These are phyloP conservation scores for Malus orientalis DNA, from an alignment of 306 rosid species.

Conservation along the genomic window DNA sequence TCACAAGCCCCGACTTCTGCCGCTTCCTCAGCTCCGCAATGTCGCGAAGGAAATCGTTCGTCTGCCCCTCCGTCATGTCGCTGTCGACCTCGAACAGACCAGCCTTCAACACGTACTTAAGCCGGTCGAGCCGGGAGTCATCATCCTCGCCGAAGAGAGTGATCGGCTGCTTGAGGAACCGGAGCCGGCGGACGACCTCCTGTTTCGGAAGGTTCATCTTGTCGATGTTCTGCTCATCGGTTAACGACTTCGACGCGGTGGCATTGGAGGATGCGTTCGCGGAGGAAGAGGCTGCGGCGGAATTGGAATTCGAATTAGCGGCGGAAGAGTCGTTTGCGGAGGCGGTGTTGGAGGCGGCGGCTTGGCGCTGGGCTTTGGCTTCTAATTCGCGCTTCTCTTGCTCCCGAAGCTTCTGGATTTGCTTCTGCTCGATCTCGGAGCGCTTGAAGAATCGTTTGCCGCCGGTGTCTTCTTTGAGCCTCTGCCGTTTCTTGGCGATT, in stretches of 20 bases:
- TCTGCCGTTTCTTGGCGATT: conserved; percentile 69
- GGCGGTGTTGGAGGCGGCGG: conserved; percentile 27
- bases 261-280: conserved; percentile 28
- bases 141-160: conserved; percentile 95
- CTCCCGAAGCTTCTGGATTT: conserved; percentile 81
- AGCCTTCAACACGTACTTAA: conserved; percentile 74
- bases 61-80: conserved; percentile 96
- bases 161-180: conserved; percentile 82
- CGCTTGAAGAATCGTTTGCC: conserved; percentile 86
- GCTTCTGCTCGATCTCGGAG: conserved; percentile 80
- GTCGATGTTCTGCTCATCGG: conserved; percentile 72
- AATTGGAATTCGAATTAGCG: conserved; percentile 12
- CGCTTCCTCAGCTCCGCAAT: conserved; percentile 92
- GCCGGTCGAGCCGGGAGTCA: conserved; percentile 69
- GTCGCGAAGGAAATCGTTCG: conserved; percentile 86
- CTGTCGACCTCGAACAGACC: conserved; percentile 88
- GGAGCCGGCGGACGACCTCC: conserved; percentile 88
- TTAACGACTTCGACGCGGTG: conserved; percentile 41
- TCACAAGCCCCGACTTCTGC: conserved; percentile 79
- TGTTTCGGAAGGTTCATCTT: conserved; percentile 70
- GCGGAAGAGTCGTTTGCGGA: background rate
- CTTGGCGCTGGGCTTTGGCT: conserved; percentile 61
- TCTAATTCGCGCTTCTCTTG: conserved; percentile 87
- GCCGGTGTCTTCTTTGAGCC: conserved; percentile 64
- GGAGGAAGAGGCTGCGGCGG: conserved; percentile 25